A percentile compares a stretch with the other conserved stretches of the same genome.
These are phyloP conservation scores for Aspergillus biplanus DNA, from an alignment of 495 filamentous ascomycete species.

Conservation along the genomic window DNA sequence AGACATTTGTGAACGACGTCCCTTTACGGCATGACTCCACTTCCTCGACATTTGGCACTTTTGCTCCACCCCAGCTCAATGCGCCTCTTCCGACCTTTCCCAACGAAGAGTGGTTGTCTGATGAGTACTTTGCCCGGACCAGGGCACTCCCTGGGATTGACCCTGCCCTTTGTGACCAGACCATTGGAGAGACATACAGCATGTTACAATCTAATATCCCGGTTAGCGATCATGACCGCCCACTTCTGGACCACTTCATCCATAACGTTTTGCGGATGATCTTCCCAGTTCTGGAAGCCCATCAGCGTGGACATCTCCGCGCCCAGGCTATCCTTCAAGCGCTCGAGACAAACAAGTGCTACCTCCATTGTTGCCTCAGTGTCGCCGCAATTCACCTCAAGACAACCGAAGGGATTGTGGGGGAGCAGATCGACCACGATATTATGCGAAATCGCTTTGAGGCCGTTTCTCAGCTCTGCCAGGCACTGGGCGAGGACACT, in stretches of 20 bases:
- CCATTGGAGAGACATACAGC: slow-evolving; percentile 27
- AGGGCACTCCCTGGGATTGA: slow-evolving; percentile 50
- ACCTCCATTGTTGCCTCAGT: slow-evolving; percentile 94
- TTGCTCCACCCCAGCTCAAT: slow-evolving; percentile 72
- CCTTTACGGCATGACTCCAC: slow-evolving; percentile 81
- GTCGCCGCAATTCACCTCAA: slow-evolving; percentile 95
- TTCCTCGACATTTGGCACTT: slow-evolving; percentile 85
- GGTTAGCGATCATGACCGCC: slow-evolving; percentile 86
- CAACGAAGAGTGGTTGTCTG: slow-evolving; percentile 75
- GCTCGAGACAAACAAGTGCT: slow-evolving; percentile 86
- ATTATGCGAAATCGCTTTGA: slow-evolving; percentile 93
- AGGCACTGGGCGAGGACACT: slow-evolving; percentile 76
- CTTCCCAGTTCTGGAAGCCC: slow-evolving; percentile 88
- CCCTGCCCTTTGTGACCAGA: slow-evolving; percentile 36
- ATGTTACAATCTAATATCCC: slow-evolving; percentile 73
- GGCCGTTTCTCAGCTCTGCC: slow-evolving; percentile 83
- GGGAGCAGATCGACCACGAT: slow-evolving; percentile 84
- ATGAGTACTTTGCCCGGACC: slow-evolving; percentile 62
- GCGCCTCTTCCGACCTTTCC: slow-evolving; percentile 67
- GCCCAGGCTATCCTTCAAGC: slow-evolving; percentile 82
- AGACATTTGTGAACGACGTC: slow-evolving; percentile 92
- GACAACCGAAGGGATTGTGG: slow-evolving; percentile 65
- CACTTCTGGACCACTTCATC: slow-evolving; percentile 89
- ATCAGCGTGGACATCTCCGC: slow-evolving; percentile 77
- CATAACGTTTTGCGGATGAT: slow-evolving; percentile 83